phyloP scores from a whole-genome alignment of 768 basidiomycete genomes.

The Suillus discolor region DNA sequence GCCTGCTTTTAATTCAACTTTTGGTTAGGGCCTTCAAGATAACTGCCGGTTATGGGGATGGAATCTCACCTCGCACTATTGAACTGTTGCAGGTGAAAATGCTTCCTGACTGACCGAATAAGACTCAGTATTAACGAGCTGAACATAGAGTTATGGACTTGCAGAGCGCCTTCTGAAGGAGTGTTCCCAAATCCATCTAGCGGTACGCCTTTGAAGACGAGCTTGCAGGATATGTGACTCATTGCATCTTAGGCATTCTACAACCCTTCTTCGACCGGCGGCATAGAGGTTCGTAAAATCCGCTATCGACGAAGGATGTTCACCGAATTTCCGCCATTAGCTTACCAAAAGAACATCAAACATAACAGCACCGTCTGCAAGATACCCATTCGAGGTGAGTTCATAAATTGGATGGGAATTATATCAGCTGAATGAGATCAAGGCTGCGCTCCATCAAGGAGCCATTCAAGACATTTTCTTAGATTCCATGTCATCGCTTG shows the following conservation, averaged over 20 bases:
- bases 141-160: constrained; percentile 69
- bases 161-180: constrained; percentile 61
- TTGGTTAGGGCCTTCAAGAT: constrained; percentile 19
- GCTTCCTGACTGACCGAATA: neutral
- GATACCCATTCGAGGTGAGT: constrained; percentile 71
- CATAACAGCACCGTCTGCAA: constrained; percentile 58
- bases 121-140: neutral
- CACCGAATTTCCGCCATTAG: constrained; percentile 35
- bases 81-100: constrained; percentile 48
- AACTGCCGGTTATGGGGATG: constrained; percentile 28
- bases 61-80: constrained; percentile 27
- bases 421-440: neutral
- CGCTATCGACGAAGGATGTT: neutral
- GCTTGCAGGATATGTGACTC: neutral
- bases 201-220: constrained; percentile 43
- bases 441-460: constrained; percentile 37
- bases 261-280: constrained; percentile 61
- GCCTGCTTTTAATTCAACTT: neutral
- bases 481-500: constrained; percentile 33
- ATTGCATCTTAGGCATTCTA: constrained; percentile 62
- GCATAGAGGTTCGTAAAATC: constrained; percentile 52
- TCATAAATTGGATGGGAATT: neutral
- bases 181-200: constrained; percentile 66
- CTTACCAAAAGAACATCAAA: constrained; percentile 63
- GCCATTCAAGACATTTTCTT: constrained; percentile 36